phyloP scores from a whole-genome alignment of 805 yeast species.

The Ogataea pini region DNA sequence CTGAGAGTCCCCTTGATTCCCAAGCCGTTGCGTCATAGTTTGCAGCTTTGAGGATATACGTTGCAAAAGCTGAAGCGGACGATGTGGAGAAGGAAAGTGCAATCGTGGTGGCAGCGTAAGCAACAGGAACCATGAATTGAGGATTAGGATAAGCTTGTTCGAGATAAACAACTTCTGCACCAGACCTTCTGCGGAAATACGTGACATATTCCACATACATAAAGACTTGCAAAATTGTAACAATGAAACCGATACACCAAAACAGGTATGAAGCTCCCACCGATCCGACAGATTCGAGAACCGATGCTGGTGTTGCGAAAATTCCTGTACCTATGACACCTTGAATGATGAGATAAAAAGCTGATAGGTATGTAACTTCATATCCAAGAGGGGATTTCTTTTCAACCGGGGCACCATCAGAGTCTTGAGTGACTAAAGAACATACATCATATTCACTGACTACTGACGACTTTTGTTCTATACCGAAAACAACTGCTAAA shows the following conservation, averaged over 20 bases:
- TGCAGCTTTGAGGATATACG: conserved; percentile 74
- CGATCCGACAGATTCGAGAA: conserved; percentile 48
- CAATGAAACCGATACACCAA: conserved; percentile 44
- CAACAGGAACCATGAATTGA: conserved; percentile 61
- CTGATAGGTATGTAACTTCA: conserved; percentile 40
- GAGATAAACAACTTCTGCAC: conserved; percentile 83
- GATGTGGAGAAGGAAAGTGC: conserved; percentile 86
- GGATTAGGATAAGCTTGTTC: conserved; percentile 73
- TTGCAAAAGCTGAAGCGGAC: conserved; percentile 78
- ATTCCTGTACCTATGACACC: conserved; percentile 79
- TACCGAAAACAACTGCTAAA: conserved; percentile 3
- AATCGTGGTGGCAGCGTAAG: conserved; percentile 70
- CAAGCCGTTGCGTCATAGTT: conserved; percentile 66
- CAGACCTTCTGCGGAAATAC: conserved; percentile 58
- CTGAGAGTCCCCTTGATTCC: conserved; percentile 77
- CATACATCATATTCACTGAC: not conserved
- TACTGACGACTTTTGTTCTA: not conserved
- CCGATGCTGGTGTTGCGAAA: conserved; percentile 66
- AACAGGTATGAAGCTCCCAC: conserved; percentile 45
- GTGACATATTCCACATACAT: conserved; percentile 45
- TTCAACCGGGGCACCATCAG: conserved; percentile 45
- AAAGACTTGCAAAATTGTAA: conserved; percentile 39
- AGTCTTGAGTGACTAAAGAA: conserved; percentile 13
- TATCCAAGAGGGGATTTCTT: conserved; percentile 33
- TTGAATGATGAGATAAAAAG: conserved; percentile 64